Conservation (phyloP, 148 eudicot genomes). For the Rhododendron molle region DNA sequence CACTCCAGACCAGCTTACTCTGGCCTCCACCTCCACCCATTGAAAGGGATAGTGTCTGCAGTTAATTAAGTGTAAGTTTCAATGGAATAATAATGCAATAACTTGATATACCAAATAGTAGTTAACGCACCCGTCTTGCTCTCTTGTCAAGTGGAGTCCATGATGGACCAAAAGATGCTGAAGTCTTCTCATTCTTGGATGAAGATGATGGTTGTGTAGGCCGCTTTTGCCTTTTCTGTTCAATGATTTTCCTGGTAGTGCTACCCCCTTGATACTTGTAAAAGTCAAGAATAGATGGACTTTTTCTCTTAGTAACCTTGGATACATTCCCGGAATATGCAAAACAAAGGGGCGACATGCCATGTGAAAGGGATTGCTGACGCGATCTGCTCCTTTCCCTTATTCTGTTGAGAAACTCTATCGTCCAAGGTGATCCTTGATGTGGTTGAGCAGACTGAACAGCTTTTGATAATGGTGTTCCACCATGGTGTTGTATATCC, state of each 20-base stretch:
- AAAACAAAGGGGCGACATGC: constrained; percentile 39
- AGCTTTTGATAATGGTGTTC: constrained; percentile 71
- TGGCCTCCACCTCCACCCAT: constrained; percentile 66
- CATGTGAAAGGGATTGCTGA: constrained; percentile 50
- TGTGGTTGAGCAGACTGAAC: constrained; percentile 47
- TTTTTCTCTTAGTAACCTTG: constrained; percentile 62
- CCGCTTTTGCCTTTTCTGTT: constrained; percentile 46
- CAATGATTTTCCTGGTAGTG: constrained; percentile 41
- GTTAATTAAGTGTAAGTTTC: constrained; percentile 1
- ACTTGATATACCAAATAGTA: background rate
- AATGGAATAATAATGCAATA: background rate
- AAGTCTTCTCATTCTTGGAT: constrained; percentile 45
- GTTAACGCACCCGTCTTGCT: constrained; percentile 61
- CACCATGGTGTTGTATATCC: constrained; percentile 26
- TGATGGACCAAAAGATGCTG: constrained; percentile 24
- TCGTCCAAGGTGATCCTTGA: constrained; percentile 92
- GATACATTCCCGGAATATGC: constrained; percentile 27
- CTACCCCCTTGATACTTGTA: constrained; percentile 66
- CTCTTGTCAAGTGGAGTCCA: constrained; percentile 85
- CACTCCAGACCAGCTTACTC: constrained; percentile 78
- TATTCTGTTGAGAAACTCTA: constrained; percentile 79
- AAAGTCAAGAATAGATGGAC: constrained; percentile 76
- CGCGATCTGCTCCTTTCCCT: constrained; percentile 73
- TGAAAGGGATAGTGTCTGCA: constrained; percentile 76
- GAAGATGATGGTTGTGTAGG: constrained; percentile 28